Evolutionary conservation across 2,329 filamentous ascomycete genomes (phyloP), one percentile per base, ranked within the genome.

Genomic region (Colletotrichum graminicola): DNA sequence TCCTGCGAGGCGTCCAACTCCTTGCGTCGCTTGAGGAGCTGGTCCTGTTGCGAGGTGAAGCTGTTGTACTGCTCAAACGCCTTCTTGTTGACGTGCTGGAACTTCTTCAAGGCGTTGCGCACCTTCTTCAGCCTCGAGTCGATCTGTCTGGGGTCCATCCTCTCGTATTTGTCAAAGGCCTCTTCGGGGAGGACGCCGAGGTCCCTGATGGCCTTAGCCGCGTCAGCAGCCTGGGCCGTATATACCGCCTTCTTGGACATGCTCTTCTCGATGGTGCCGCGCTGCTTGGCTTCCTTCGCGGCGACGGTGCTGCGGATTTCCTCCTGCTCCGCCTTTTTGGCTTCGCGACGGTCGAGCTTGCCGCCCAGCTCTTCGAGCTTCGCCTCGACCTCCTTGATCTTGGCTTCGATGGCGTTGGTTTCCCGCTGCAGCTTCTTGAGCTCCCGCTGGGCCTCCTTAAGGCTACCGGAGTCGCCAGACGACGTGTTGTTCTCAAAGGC

Each of bases 51-150:
- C 62, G 91, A 93, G 10, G 95, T 98, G 80, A 98, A 99, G 83
- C 92, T 97, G 84, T 95, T 97, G 85, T 98, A 99, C 81, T 99
- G 96, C 82, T 99, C 97, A 79, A 98, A 97, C 0, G 96, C 96
- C 84, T 99, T 98, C 84, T 98, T 99, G 88, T 99, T 99, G 83
- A 99, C 95, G 77, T 98, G 94, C 66, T 94, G 94, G 84, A 96
- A 98, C 80, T 98, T 97, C 84, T 98, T 98, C 66, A 98, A 86
- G 0, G 93, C 91, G 76, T 97, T 94, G 74, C 97, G 97, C 77
- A 95, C 94, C 78, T 95, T 97, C 83, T 96, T 94, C 32, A 98
- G 89, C 67, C 92, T 91, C 51, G 84, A 84, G n/a, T 85, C 84
- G 71, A 90, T 89, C 86, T 90, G 73, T 5, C 95, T 93, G 34